phyloP scores from a whole-genome alignment of 2,329 filamentous ascomycete species.

The Beauveria asiatica region DNA sequence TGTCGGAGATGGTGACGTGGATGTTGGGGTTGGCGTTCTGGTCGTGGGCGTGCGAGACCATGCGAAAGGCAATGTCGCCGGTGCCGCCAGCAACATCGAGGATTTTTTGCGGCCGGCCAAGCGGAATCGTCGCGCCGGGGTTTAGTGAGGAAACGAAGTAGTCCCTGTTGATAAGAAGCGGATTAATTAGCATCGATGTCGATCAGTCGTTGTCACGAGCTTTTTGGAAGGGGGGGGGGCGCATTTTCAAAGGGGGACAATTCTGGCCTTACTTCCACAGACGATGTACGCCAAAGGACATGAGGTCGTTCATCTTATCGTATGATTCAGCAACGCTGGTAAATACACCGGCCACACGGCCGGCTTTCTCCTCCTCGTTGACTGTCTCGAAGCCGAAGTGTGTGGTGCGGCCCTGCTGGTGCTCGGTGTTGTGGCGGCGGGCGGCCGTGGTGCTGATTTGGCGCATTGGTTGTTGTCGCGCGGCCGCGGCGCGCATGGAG shows the following conservation, averaged over 20 bases:
- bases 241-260: too few relatives aligned
- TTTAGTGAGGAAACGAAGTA: constrained; percentile 90
- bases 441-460: constrained; percentile 22
- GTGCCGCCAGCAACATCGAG: constrained; percentile 96
- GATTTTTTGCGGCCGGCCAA: constrained; percentile 53
- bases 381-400: constrained; percentile 90
- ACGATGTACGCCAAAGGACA: constrained; percentile 95
- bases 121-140: constrained; percentile 54
- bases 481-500: constrained; percentile 15
- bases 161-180: constrained; percentile 42
- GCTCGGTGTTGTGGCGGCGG: constrained; percentile 17
- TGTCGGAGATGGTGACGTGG: constrained; percentile 86
- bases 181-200: background rate
- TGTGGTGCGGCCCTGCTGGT: constrained; percentile 49
- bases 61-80: constrained; percentile 94
- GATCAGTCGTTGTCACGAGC: background rate
- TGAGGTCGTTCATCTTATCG: constrained; percentile 98
- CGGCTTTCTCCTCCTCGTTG: constrained; percentile 65
- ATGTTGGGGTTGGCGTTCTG: constrained; percentile 68
- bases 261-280: constrained; percentile 64
- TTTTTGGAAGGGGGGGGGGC: background rate
- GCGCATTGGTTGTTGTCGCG: constrained; percentile 13
- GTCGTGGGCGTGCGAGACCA: constrained; percentile 81
- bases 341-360: constrained; percentile 76
- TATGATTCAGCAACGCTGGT: constrained; percentile 91